These are phyloP conservation scores for Fusarium bactridioides DNA, from an alignment of 2,329 filamentous ascomycete genomes.

Conservation along the genomic window DNA sequence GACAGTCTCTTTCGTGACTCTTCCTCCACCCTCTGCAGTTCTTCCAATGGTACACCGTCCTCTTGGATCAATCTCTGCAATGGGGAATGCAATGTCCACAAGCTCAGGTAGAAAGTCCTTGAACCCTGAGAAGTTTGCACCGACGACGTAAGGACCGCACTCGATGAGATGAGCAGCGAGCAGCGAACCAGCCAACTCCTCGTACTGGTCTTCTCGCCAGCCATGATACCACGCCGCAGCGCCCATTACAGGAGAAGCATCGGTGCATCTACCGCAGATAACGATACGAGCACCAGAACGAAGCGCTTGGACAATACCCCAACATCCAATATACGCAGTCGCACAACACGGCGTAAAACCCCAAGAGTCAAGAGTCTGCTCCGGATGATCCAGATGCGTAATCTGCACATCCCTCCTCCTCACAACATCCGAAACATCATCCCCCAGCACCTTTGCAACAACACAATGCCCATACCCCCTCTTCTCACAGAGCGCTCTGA, in stretches of 20 bases:
- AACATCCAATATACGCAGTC: constrained; percentile 58
- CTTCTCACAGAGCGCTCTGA: constrained; percentile 42
- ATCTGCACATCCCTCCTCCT: constrained; percentile 27
- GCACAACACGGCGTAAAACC: constrained; percentile 39
- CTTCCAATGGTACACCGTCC: constrained; percentile 49
- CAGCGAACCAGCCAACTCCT: constrained; percentile 58
- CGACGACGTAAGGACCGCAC: constrained; percentile 62
- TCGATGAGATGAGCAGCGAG: constrained; percentile 64
- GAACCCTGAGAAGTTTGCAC: constrained; percentile 62
- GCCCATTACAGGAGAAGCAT: constrained; percentile 62
- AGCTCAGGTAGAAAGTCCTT: constrained; percentile 41
- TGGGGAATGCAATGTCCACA: constrained; percentile 47
- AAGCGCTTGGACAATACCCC: constrained; percentile 55
- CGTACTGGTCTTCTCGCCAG: constrained; percentile 57
- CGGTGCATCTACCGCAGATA: constrained; percentile 58
- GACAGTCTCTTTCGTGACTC: constrained; percentile 48
- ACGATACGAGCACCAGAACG: constrained; percentile 55
- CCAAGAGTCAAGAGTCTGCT: constrained; percentile 42
- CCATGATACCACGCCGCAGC: constrained; percentile 64
- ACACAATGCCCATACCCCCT: constrained; percentile 42
- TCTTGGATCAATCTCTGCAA: constrained; percentile 48
- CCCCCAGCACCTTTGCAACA: constrained; percentile 50
- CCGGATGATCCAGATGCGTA: constrained; percentile 43
- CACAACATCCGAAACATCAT: constrained; percentile 47
- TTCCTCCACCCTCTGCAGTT: constrained; percentile 46